Base-by-base conservation (phyloP, 805 yeast species). In the Saturnispora hagleri region DNA sequence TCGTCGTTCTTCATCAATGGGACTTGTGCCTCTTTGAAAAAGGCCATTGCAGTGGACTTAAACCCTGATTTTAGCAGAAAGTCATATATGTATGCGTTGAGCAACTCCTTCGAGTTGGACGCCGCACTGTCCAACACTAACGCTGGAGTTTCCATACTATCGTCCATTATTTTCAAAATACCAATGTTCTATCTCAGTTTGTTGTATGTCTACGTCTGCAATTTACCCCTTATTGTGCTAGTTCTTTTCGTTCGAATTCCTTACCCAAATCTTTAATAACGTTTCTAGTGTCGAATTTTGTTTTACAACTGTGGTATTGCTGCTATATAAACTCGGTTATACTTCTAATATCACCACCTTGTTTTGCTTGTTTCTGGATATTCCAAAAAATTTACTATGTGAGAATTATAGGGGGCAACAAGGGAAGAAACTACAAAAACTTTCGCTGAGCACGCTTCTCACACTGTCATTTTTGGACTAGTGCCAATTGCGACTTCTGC, bases 71-170 rank as follows among this genome's bases (percentile, higher is more conserved):
- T 89, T 60, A 86, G 62, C 55, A 89, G 71, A 60, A 88, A 90
- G 67, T 89, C 97, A 63, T 89, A 87, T 36, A 89, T 82, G 65
- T 89, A 89, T 6, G 91, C 89, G 64, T 89, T 86, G 55, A 89
- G 69, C 31, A 82, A 66, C 62, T 81, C 82, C 58, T 79, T 76
- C 6, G 82, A 71, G 53, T 73, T 74, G 17, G 72, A 66, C 5
- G 82, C 82, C 22, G 70, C 71, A n/a, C 73, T 58, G 57, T 79
- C 73, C 7, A 69, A 60, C 31, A 68, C 71, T 1, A 66, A 55
- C 9, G 68, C 66, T 20, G 27, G 38, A 12, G 43, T 6, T n/a
- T 48, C 51, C 7, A 47, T 47, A 18, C 31, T 18, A 13, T 41
- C 47, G 43, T 47, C 49, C 49, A 47, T 47, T 47, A 10, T 38